Evolutionary conservation across 1,284 basidiomycete genomes (phyloP), one percentile per base, ranked within the genome.

Genomic region (Phaffia rhodozyma): DNA sequence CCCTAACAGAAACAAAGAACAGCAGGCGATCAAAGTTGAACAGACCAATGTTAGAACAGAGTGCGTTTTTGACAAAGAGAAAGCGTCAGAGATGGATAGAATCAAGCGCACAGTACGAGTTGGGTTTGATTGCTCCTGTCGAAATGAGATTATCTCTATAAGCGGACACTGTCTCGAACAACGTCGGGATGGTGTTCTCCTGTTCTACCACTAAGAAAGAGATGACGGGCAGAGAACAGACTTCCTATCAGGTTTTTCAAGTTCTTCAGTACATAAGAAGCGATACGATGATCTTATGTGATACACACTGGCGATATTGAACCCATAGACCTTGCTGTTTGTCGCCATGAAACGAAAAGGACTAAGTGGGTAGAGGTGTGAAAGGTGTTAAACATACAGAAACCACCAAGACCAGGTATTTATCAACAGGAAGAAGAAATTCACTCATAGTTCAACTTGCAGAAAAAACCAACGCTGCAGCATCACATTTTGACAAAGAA

Each of bases 291-390:
- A 11, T 50, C 29, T 13, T 55, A 32, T 5, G 23, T 34, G 27
- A 32, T 58, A 55, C 27, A 47, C 30, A 23, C 51, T 55, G 23
- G 61, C 61, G 21, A 63, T 63, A 51, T 63, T 63, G 49, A 57
- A 63, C 3, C 61, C 61, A 53, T 63, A 63, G 29, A 63, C 21
- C 55, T 63, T 63, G 55, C 53, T 23, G 47, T 63, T 63, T 32
- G 57, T 51, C 21, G 57, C 55, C 34, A 63, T 49, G 49, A 52
- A 63, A 21, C 61, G 61, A 53, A 63, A 63, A 11, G 61, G 61
- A 47, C 60, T 61, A 5, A 21, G 32, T 30, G 5, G 21, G 43
- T 23, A 23, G 34, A 43, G 4, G 25, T 23, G 25, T 23, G 18
- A 25, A 34, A 9, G 51, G 50, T n/a, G n/a, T 20, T 23, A 43